phyloP scores from a whole-genome alignment of 2,329 filamentous ascomycete species.

The Cytospora piceae region DNA sequence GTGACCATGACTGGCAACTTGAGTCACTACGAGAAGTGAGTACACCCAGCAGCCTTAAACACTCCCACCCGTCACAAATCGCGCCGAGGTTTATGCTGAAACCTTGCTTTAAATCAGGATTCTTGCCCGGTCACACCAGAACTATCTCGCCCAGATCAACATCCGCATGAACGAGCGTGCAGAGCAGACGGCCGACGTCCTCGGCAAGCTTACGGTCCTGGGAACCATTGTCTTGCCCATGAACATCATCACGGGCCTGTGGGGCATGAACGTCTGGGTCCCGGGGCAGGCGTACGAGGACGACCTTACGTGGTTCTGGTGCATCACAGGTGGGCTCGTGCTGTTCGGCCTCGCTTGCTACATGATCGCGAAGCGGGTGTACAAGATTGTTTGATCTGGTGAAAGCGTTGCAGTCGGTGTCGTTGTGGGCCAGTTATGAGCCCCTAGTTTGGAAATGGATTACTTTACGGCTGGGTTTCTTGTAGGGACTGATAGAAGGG shows the following conservation, averaged over 20 bases:
- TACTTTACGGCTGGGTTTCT: neutral
- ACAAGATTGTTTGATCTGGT: constrained; percentile 67
- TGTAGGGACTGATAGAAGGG: neutral
- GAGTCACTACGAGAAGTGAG: constrained; percentile 93
- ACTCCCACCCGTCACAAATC: constrained; percentile 30
- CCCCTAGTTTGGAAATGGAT: neutral
- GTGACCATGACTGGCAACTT: constrained; percentile 98
- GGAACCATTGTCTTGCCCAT: constrained; percentile 97
- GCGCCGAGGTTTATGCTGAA: constrained; percentile 1
- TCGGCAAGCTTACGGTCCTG: constrained; percentile 92
- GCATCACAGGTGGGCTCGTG: constrained; percentile 73
- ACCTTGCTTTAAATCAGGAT: constrained; percentile 58
- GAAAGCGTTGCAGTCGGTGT: neutral
- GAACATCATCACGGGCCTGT: constrained; percentile 98
- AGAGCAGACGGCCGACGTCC: constrained; percentile 91
- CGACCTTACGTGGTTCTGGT: constrained; percentile 75
- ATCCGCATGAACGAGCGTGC: constrained; percentile 98
- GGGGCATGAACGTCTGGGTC: constrained; percentile 98
- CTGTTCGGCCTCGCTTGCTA: constrained; percentile 81
- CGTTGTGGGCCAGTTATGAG: neutral
- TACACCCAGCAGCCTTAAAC: neutral
- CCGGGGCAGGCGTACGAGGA: constrained; percentile 84
- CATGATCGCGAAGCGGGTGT: constrained; percentile 80
- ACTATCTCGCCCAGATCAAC: constrained; percentile 99
- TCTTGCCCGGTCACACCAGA: constrained; percentile 86